phyloP scores from a whole-genome alignment of 148 eudicot genomes.

The Chenopodium berlandieri region DNA sequence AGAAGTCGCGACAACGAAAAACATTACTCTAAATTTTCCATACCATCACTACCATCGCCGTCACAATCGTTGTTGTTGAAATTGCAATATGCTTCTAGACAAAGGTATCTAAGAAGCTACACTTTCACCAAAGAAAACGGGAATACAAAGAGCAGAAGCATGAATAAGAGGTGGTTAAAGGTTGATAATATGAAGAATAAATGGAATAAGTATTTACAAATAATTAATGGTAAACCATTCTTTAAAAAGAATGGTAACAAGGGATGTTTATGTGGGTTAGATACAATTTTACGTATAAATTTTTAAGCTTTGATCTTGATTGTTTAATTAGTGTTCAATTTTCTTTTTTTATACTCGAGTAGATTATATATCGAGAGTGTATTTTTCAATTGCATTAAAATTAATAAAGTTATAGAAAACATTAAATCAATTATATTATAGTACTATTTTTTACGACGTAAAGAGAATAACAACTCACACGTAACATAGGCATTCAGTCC shows the following conservation, averaged over 20 bases:
- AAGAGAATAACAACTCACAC: no score
- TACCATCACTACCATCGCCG: not conserved
- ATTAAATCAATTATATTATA: no score
- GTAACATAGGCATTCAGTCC: no score
- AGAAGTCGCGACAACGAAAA: not conserved
- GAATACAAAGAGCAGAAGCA: constrained; percentile 2
- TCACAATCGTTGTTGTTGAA: not conserved
- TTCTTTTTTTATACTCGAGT: no score
- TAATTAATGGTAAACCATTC: not conserved
- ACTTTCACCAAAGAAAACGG: constrained; percentile 10
- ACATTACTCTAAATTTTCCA: not conserved
- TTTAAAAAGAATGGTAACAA: not conserved
- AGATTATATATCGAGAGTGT: no score
- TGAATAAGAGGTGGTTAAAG: constrained; percentile 16
- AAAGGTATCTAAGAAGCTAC: constrained; percentile 31
- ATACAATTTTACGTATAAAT: no score
- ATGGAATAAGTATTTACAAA: not conserved
- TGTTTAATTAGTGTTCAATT: no score
- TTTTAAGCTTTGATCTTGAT: no score
- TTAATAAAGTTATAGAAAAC: no score
- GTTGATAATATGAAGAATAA: not conserved
- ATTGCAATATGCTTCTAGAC: constrained; percentile 13
- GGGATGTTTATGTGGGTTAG: not conserved
- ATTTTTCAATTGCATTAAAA: no score
- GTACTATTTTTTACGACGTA: no score